Base-by-base conservation (phyloP, 805 yeast genomes). In the Candida awuae region DNA sequence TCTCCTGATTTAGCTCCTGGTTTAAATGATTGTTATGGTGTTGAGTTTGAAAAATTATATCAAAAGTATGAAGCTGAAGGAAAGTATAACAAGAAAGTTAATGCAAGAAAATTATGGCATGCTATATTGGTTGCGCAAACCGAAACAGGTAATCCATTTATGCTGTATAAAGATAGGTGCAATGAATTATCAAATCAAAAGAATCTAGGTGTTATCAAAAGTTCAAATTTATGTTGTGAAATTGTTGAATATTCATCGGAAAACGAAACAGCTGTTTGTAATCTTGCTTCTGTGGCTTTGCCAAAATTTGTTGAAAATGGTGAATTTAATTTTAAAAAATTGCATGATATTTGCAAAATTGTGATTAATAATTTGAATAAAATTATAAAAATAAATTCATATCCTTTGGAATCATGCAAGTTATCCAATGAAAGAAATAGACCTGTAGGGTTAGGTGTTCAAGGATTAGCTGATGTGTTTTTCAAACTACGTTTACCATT, bases 361-460 rank as follows among this genome's bases (percentile, higher is more conserved):
- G 68, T 90, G 34, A 73, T 85, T 8, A 74, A 74, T 52, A 90
- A 90, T 61, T 67, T 90, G 60, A 81, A 90, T 68, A 71, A 65
- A 55, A 73, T 90, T 44, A 90, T 90, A 43, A 97, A 90, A 65
- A 74, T 80, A 46, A 84, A 87, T 55, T 70, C 66, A 56, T 90
- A 90, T 58, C 97, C 98, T 4, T 80, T 84, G 18, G 75, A 70
- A 38, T 82, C 76, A 48, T 90, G 97, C 5, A 71, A 70, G 52
- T 55, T 46, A 33, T 84, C 96, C 14, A 90, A 92, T 61, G 64
- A 75, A 69, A 77, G 77, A 54, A 82, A 90, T 61, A 72, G 98
- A 52, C 97, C 98, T 16, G 75, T 90, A 53, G 97, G 97, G n/a
- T 63, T 90, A 17, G 98, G 98, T 50, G 96, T 90, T n/a, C 96